Evolutionary conservation across 179 eudicot genomes (phyloP).

Genomic region (Sideroxylon spinosum): DNA sequence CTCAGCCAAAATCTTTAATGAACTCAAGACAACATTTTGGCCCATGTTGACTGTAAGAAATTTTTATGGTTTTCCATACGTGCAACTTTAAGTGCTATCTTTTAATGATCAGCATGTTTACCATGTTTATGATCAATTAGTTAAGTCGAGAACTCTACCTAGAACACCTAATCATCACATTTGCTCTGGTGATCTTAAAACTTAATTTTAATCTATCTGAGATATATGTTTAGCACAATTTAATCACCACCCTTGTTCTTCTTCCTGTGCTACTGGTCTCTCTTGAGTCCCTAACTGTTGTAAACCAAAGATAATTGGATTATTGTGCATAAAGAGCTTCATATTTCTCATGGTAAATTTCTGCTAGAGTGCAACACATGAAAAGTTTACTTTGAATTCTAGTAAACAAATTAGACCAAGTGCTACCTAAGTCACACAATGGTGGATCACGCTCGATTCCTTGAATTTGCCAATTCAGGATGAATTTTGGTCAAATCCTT

Average conservation of each 20-base stretch:
- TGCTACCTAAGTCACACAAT: neutral
- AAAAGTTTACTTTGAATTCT: neutral
- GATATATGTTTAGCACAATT: neutral
- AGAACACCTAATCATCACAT: neutral
- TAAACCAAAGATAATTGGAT: neutral
- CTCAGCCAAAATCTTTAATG: constrained; percentile 51
- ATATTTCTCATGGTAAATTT: constrained; percentile 1
- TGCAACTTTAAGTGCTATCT: neutral
- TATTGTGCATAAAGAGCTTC: neutral
- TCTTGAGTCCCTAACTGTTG: neutral
- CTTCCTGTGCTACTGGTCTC: neutral
- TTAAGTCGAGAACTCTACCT: neutral
- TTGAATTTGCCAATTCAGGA: no score
- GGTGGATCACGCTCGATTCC: no score
- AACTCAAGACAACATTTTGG: constrained; percentile 69
- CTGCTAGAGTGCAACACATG: neutral
- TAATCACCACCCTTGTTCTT: neutral
- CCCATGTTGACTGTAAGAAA: constrained; percentile 89
- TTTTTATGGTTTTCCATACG: neutral
- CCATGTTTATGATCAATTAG: neutral
- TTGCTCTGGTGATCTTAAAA: neutral
- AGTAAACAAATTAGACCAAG: neutral
- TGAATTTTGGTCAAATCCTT: no score
- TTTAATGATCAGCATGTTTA: neutral
- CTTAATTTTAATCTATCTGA: neutral